Evolutionary conservation across 768 basidiomycete species (phyloP), one percentile per base, ranked within the genome.

Genomic region (Clavaria fumosa): DNA sequence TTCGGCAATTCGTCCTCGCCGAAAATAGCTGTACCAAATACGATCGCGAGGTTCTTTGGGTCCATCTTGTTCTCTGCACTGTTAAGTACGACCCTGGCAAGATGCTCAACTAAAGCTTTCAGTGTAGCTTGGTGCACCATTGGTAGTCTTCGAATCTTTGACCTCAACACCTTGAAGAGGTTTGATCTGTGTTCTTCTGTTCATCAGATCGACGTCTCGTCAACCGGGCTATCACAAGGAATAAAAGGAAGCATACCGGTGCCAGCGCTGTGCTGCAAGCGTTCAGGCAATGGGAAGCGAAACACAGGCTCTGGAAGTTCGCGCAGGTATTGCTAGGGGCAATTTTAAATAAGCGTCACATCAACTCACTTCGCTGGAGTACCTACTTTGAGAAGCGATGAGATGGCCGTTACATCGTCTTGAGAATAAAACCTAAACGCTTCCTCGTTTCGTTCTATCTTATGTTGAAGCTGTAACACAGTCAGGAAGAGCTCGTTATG

Each of bases 61-160:
- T 89, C 90, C 90, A 95, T 95, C 57, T 91, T 93, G 53, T 91
- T 95, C 52, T 70, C 75, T 19, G 78, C 74, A 15, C 66, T 64
- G 23, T 64, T 63, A 4, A 74, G 60, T 2, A 74, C 69, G 10
- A 95, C 75, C 10, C 78, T 69, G 2, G 77, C 62, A 12, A 95
- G 69, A 54, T 93, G 90, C 45, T 91, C 89, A 14, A 91, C 55
- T 19, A 91, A 51, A 6, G 76, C 72, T 46, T 73, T 81, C 43
- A 93, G 66, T 0, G 85, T 85, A 4, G 80, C 78, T 47, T 88
- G 82, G 48, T 93, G 90, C 26, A 93, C 72, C 2, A 72, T 56
- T 1, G 88, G 85, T 28, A 95, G 55, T 36, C 89, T 64, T 33
- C 86, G 74, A 45, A 93, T 80, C 59, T 88, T 88, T 26, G 78